These are phyloP conservation scores for Neofusicoccum laricinum DNA, from an alignment of 2,329 filamentous ascomycete species.

Conservation along the genomic window DNA sequence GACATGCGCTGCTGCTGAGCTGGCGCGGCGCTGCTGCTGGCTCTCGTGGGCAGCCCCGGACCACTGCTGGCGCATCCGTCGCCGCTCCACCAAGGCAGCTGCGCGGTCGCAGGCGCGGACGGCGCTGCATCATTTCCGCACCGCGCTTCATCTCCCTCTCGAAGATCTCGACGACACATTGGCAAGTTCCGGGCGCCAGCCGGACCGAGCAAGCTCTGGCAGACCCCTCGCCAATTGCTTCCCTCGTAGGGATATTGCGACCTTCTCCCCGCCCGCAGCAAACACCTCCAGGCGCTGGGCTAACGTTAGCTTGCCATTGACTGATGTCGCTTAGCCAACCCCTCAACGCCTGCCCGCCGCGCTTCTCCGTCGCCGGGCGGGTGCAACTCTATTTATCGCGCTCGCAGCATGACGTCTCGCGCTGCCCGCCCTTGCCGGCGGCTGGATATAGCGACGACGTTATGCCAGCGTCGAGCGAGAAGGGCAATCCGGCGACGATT, in stretches of 20 bases:
- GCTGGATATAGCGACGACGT: background rate
- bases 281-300: background rate
- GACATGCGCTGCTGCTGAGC: too few species aligned
- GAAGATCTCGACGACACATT: background rate
- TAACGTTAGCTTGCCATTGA: background rate
- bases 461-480: background rate
- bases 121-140: constrained; percentile 5
- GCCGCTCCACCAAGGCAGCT: background rate
- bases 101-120: background rate
- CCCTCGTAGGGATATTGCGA: background rate
- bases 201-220: background rate
- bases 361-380: background rate
- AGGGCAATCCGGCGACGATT: background rate
- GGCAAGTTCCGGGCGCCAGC: background rate
- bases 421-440: background rate
- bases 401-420: background rate
- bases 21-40: background rate
- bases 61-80: background rate
- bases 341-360: background rate
- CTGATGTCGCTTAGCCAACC: background rate
- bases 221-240: background rate
- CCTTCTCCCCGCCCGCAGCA: background rate
- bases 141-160: background rate
- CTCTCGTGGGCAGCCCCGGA: background rate
- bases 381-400: background rate